Percentiles rank a stretch among this genome's conserved stretches.
These are phyloP conservation scores for Penicillium longicatenatum DNA, from an alignment of 495 filamentous ascomycete genomes.

Conservation along the genomic window DNA sequence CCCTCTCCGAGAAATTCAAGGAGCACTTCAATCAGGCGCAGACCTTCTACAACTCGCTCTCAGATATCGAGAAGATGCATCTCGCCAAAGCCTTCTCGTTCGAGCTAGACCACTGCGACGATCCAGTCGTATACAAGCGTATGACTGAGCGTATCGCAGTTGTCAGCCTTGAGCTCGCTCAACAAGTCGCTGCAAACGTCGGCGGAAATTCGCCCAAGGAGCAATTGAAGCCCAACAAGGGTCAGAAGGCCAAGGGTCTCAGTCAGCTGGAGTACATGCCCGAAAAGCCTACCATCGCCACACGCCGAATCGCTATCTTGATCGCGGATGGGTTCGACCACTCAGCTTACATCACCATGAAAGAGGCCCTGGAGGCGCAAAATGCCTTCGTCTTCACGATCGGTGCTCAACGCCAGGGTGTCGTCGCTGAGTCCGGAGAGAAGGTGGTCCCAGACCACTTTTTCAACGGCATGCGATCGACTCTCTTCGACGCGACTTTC, in stretches of 20 bases:
- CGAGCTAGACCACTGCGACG: slow-evolving; percentile 89
- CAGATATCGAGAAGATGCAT: slow-evolving; percentile 68
- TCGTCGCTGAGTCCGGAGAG: slow-evolving; percentile 55
- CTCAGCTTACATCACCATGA: slow-evolving; percentile 62
- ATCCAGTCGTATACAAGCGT: slow-evolving; percentile 75
- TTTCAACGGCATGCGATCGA: slow-evolving; percentile 79
- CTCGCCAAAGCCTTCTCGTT: slow-evolving; percentile 71
- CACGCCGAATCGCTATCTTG: slow-evolving; percentile 74
- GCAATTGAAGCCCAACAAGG: slow-evolving; percentile 60
- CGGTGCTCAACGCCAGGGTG: slow-evolving; percentile 53
- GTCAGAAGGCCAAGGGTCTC: slow-evolving; percentile 62
- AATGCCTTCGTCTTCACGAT: slow-evolving; percentile 74
- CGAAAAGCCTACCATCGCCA: slow-evolving; percentile 63
- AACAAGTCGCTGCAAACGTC: slow-evolving; percentile 67
- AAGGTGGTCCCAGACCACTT: slow-evolving; percentile 76
- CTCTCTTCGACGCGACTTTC: slow-evolving; percentile 83
- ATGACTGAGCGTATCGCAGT: slow-evolving; percentile 70
- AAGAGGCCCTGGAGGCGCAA: slow-evolving; percentile 59
- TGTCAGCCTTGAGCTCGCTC: slow-evolving; percentile 72
- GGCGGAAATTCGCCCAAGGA: slow-evolving; percentile 63
- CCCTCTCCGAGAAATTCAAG: slow-evolving; percentile 73
- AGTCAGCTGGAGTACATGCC: slow-evolving; percentile 71
- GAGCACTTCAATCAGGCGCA: slow-evolving; percentile 70
- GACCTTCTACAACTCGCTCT: slow-evolving; percentile 81
- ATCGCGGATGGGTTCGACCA: slow-evolving; percentile 81